Evolutionary conservation across 2,329 filamentous ascomycete genomes (phyloP).

Genomic region (Chaetomiaceae sp.): DNA sequence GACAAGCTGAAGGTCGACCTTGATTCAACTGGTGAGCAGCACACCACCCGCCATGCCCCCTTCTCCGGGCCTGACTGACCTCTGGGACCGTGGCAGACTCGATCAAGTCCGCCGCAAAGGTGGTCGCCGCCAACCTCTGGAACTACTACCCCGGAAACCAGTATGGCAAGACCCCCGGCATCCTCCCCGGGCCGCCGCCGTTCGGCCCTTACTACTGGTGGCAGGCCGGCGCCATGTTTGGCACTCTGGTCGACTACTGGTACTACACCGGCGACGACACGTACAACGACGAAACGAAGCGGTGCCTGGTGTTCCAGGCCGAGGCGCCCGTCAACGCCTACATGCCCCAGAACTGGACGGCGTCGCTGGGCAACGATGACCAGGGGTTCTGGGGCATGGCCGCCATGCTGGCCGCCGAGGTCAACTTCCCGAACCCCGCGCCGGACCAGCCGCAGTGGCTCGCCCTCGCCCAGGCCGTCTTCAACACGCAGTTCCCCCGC

Average conservation of each 20-base stretch:
- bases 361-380: conserved; percentile 51
- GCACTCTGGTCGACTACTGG: conserved; percentile 61
- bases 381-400: conserved; percentile 63
- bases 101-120: conserved; percentile 24
- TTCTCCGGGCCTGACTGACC: too few relatives aligned
- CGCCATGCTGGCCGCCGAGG: conserved; percentile 49
- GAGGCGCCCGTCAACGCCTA: conserved; percentile 27
- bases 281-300: conserved; percentile 45
- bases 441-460: conserved; percentile 46
- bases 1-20: conserved; percentile 21
- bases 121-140: conserved; percentile 41
- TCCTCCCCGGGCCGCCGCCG: conserved; percentile 44
- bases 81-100: conserved; percentile 13
- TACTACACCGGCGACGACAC: conserved; percentile 54
- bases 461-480: conserved; percentile 54
- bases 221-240: conserved; percentile 60
- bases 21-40: conserved; percentile 15
- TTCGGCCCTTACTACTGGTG: conserved; percentile 58
- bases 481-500: conserved; percentile 53
- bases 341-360: conserved; percentile 31
- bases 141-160: conserved; percentile 42
- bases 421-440: conserved; percentile 51
- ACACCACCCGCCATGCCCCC: too few relatives aligned
- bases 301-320: conserved; percentile 28
- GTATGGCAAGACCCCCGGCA: conserved; percentile 40